Conservation (phyloP, 495 filamentous ascomycete genomes). For the Glutinoglossum americanum region DNA sequence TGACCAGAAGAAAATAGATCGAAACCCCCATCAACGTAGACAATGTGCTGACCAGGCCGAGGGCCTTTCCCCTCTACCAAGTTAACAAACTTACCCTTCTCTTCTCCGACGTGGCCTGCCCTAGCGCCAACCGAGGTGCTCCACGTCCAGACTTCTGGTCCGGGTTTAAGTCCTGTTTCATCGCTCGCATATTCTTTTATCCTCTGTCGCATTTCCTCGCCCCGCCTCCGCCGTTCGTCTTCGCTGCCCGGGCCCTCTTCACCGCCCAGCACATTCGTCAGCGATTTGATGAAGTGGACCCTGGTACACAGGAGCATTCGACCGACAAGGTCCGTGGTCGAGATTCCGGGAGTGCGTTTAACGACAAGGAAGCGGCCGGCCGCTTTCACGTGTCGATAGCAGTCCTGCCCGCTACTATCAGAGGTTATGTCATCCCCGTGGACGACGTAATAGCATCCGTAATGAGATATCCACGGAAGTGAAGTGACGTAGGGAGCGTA, state of each 20-base stretch:
- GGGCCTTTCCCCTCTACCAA: slow-evolving; percentile 31
- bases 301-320: slow-evolving; percentile 88
- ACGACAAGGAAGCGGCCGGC: slow-evolving; percentile 85
- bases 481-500: slow-evolving; percentile 88
- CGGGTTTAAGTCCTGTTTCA: slow-evolving; percentile 45
- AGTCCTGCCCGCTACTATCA: slow-evolving; percentile 70
- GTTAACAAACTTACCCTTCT: slow-evolving; percentile 22
- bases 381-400: slow-evolving; percentile 88
- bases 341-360: slow-evolving; percentile 88
- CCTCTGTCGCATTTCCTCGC: slow-evolving; percentile 40
- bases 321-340: slow-evolving; percentile 89
- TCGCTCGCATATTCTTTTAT: slow-evolving; percentile 76
- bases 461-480: slow-evolving; percentile 81
- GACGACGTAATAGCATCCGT: slow-evolving; percentile 80
- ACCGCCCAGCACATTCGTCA: slow-evolving; percentile 43
- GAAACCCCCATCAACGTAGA: slow-evolving; percentile 93
- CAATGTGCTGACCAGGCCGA: slow-evolving; percentile 54
- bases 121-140: slow-evolving; percentile 14
- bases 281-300: slow-evolving; percentile 64
- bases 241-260: slow-evolving; percentile 46
- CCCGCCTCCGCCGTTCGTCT: slow-evolving; percentile 39
- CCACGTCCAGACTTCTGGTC: slow-evolving; percentile 67
- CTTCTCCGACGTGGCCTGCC: background rate
- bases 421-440: slow-evolving; percentile 85
- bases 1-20: slow-evolving; percentile 94